A percentile compares a stretch with the other conserved stretches of the same genome.
Conservation (phyloP, 2,329 filamentous ascomycete species). For the Aspergillus sp. region DNA sequence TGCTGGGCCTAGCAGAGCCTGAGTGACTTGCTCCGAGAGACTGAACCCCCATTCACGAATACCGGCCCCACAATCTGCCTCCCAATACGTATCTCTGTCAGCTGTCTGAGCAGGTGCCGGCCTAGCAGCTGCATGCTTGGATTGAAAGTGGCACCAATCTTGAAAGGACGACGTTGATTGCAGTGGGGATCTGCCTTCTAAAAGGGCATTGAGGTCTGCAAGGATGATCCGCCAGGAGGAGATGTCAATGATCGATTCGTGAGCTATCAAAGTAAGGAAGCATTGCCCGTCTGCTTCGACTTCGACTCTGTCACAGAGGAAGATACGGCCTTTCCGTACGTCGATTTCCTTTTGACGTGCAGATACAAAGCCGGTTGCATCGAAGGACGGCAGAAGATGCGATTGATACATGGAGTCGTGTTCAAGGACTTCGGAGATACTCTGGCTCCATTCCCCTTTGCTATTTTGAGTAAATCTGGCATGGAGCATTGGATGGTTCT, state of each 20-base stretch:
- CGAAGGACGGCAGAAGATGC: background rate
- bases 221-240: conserved; percentile 4
- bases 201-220: background rate
- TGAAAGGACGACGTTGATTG: background rate
- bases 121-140: background rate
- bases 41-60: background rate
- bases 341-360: background rate
- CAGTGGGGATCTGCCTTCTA: background rate
- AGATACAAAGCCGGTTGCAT: background rate
- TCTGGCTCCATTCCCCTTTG: background rate
- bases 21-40: background rate
- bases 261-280: background rate
- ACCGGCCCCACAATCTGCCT: background rate
- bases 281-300: conserved; percentile 14
- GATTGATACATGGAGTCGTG: background rate
- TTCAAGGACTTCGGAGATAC: background rate
- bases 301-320: conserved; percentile 16
- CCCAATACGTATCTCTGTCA: too few relatives aligned
- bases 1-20: background rate
- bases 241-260: conserved; percentile 3
- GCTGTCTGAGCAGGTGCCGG: too few relatives aligned
- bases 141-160: background rate
- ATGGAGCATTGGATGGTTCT: background rate
- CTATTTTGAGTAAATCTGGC: background rate
- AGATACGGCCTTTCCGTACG: background rate